These are phyloP conservation scores for Ascochyta pisi DNA, from an alignment of 2,329 filamentous ascomycete genomes.

Conservation along the genomic window DNA sequence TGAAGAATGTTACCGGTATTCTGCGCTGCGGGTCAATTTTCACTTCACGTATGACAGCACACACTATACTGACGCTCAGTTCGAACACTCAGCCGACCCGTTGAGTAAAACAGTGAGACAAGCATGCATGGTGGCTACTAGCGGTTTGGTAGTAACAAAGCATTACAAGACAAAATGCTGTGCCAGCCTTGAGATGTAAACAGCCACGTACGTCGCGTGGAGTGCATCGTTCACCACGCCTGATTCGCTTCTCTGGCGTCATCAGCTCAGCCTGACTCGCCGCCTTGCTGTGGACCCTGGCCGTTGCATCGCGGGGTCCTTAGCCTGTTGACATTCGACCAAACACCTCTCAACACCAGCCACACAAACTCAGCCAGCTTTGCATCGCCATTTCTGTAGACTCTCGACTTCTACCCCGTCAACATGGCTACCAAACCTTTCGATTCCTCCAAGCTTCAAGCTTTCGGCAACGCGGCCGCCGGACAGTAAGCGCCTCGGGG, in stretches of 20 bases:
- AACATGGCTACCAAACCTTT: slow-evolving; percentile 57
- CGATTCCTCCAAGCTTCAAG: slow-evolving; percentile 66
- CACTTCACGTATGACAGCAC: too few species aligned
- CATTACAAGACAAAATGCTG: too few species aligned
- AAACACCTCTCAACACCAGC: slow-evolving; percentile 17
- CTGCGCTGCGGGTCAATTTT: too few species aligned
- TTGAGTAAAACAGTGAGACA: too few species aligned
- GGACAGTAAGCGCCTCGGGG: slow-evolving; percentile 72
- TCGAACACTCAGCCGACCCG: too few species aligned
- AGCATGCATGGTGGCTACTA: too few species aligned
- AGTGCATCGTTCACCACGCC: neutral
- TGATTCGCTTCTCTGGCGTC: slow-evolving; percentile 12
- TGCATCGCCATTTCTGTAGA: neutral
- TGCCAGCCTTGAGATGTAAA: too few species aligned
- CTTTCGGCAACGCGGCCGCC: slow-evolving; percentile 78
- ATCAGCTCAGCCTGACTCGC: slow-evolving; percentile 27
- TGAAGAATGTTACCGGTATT: too few species aligned
- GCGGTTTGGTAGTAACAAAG: too few species aligned
- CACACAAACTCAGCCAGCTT: slow-evolving; percentile 13
- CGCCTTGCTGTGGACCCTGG: slow-evolving; percentile 32
- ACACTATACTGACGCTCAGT: too few species aligned
- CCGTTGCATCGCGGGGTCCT: slow-evolving; percentile 15
- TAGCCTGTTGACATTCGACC: slow-evolving; percentile 13
- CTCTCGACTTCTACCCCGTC: neutral
- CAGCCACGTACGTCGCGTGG: too few species aligned